Conservation (phyloP, 306 rosid genomes). For the Hippophae gyantsensis region DNA sequence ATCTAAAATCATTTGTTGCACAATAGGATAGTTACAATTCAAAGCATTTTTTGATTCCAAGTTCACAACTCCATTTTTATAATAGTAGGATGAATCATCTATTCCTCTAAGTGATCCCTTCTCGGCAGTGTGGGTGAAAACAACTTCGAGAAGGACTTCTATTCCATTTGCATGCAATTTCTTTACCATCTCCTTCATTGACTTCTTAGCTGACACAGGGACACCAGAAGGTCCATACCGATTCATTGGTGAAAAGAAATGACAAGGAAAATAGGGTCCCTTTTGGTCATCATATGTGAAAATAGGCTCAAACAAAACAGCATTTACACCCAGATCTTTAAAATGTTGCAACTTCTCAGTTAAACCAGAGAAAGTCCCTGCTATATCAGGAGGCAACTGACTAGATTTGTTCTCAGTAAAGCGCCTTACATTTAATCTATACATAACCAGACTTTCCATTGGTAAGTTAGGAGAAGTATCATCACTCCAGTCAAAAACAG, state of each 20-base stretch:
- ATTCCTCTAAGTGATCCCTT: constrained; percentile 67
- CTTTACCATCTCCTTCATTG: constrained; percentile 82
- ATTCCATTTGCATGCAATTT: constrained; percentile 70
- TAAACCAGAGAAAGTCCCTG: constrained; percentile 85
- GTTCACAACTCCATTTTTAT: constrained; percentile 23
- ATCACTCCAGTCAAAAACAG: constrained; percentile 67
- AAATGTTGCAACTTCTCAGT: constrained; percentile 63
- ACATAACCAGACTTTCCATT: constrained; percentile 52
- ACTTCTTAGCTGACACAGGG: constrained; percentile 43
- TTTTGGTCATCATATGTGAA: constrained; percentile 56
- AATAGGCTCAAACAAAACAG: constrained; percentile 73
- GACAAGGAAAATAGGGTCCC: constrained; percentile 77
- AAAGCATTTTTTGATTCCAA: constrained; percentile 32
- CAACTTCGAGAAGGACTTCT: constrained; percentile 86
- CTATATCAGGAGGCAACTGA: constrained; percentile 43
- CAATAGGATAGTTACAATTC: constrained; percentile 73
- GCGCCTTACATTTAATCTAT: constrained; percentile 58
- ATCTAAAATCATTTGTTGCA: constrained; percentile 70
- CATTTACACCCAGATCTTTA: constrained; percentile 64
- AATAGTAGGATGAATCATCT: constrained; percentile 57
- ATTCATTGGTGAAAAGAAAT: constrained; percentile 65
- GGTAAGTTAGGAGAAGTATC: constrained; percentile 40
- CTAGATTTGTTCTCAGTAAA: constrained; percentile 61
- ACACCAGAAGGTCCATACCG: constrained; percentile 55
- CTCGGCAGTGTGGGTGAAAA: constrained; percentile 64